Evolutionary conservation across 2,329 filamentous ascomycete species (phyloP), one percentile per base, ranked within the genome.

Genomic region (Cercospora janseana): DNA sequence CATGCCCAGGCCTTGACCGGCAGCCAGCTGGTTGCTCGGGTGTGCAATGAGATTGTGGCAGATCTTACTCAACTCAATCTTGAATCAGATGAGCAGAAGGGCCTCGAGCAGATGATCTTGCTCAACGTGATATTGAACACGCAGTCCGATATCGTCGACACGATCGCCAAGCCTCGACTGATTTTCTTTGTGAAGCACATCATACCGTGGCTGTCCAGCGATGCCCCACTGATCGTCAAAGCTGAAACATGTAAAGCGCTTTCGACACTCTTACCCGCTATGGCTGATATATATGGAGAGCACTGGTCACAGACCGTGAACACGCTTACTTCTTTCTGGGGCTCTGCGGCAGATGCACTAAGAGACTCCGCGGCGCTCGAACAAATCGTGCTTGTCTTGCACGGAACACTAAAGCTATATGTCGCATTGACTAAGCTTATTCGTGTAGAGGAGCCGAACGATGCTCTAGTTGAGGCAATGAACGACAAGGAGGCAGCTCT

Each of bases 151-250:
- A 66, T 73, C 4, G 67, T 74, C 5, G 73, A 66, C 18, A 74
- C 81, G n/a, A 71, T 70, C 37, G 63, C 74, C 1, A 76, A 75
- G 46, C 81, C 91, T 61, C 80, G 90, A 18, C 70, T 93, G 2
- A 82, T 95, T 0, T 93, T 95, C 70, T 83, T 92, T 6, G 81
- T 92, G 32, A 88, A 87, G 63, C 85, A 91, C 56, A 77, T 95
- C 6, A 79, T 87, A 0, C 79, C 81, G 6, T 91, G 87, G 81
- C 72, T 91, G 0, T 78, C 84, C 10, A 65, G 72, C 0, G 68
- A 70, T 1, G 69, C 47, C 56, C 80, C n/a, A 66, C 72, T 53
- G 65, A 76, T 23, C 71, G 81, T 70, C 69, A 77, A 55, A 79
- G 82, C 64, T 71, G 83, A 60, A 75, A 75, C 53, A 63, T 88